phyloP scores from a whole-genome alignment of 768 basidiomycete genomes.

The Mycena vulgaris region DNA sequence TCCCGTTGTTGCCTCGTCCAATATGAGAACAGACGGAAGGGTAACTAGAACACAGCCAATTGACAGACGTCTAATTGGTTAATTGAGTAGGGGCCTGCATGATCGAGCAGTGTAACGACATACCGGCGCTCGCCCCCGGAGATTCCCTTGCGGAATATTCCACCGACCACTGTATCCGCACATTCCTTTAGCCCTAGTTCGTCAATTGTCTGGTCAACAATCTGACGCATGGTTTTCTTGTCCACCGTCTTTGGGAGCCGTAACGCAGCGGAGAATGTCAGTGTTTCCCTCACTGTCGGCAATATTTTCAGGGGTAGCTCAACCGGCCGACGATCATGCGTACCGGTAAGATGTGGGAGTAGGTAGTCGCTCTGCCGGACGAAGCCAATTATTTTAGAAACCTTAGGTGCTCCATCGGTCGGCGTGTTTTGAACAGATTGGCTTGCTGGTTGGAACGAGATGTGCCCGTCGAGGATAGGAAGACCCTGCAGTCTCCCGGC shows the following conservation, averaged over 20 bases:
- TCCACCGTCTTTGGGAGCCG: constrained; percentile 53
- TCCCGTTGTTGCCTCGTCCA: constrained; percentile 55
- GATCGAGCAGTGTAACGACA: neutral
- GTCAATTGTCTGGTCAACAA: constrained; percentile 59
- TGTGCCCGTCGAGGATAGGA: constrained; percentile 32
- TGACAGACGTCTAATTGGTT: constrained; percentile 46
- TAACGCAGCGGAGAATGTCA: constrained; percentile 54
- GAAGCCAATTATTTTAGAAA: constrained; percentile 51
- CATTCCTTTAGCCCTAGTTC: constrained; percentile 61
- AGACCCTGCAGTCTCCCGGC: constrained; percentile 34
- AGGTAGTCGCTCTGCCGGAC: constrained; percentile 58
- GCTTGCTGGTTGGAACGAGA: constrained; percentile 28
- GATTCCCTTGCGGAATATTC: constrained; percentile 60
- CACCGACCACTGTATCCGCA: constrained; percentile 61
- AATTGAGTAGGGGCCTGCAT: neutral
- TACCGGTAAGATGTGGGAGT: constrained; percentile 51
- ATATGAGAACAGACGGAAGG: constrained; percentile 59
- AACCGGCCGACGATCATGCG: neutral
- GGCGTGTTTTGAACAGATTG: constrained; percentile 2
- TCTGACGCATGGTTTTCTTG: constrained; percentile 43
- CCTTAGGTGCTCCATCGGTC: constrained; percentile 27
- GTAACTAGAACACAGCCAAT: constrained; percentile 64
- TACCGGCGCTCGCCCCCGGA: constrained; percentile 61
- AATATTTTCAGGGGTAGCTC: neutral
- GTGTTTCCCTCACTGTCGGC: constrained; percentile 52